phyloP scores from a whole-genome alignment of 306 rosid species.

The Prunus salicina region DNA sequence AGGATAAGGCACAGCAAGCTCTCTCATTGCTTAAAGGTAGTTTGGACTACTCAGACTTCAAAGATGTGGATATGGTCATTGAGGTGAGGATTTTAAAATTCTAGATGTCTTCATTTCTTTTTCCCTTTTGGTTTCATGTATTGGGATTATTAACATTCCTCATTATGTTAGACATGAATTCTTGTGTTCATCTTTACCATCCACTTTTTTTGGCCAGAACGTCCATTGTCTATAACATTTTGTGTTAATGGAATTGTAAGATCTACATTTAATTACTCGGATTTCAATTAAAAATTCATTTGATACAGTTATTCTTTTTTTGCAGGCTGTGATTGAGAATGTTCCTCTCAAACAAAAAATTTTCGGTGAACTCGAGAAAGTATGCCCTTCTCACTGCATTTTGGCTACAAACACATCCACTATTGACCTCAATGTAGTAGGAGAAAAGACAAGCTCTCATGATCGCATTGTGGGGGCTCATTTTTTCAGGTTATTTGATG shows the following conservation, averaged over 20 bases:
- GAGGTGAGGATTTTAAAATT: slow-evolving; percentile 49
- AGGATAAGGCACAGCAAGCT: slow-evolving; percentile 59
- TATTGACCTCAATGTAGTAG: slow-evolving; percentile 73
- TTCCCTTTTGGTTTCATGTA: background rate
- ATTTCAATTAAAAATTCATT: slow-evolving; percentile 13
- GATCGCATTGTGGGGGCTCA: slow-evolving; percentile 94
- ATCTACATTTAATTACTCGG: slow-evolving; percentile 1
- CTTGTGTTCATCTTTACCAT: background rate
- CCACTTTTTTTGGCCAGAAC: background rate
- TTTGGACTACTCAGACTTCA: slow-evolving; percentile 77
- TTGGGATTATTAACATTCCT: background rate
- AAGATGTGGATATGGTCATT: slow-evolving; percentile 85
- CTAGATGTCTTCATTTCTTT: background rate
- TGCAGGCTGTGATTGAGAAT: slow-evolving; percentile 89
- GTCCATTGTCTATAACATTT: slow-evolving; percentile 8
- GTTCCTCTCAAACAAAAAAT: slow-evolving; percentile 78
- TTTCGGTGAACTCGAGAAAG: slow-evolving; percentile 82
- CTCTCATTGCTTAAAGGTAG: slow-evolving; percentile 76
- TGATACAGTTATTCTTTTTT: slow-evolving; percentile 18
- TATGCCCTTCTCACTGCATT: slow-evolving; percentile 83
- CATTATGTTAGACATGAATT: background rate
- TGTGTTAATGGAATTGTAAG: background rate
- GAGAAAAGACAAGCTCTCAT: slow-evolving; percentile 65
- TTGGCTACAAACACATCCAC: slow-evolving; percentile 91
- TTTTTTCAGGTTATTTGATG: slow-evolving; percentile 77